Evolutionary conservation across 768 basidiomycete genomes (phyloP).

Genomic region (Rhodotorula babjevae): DNA sequence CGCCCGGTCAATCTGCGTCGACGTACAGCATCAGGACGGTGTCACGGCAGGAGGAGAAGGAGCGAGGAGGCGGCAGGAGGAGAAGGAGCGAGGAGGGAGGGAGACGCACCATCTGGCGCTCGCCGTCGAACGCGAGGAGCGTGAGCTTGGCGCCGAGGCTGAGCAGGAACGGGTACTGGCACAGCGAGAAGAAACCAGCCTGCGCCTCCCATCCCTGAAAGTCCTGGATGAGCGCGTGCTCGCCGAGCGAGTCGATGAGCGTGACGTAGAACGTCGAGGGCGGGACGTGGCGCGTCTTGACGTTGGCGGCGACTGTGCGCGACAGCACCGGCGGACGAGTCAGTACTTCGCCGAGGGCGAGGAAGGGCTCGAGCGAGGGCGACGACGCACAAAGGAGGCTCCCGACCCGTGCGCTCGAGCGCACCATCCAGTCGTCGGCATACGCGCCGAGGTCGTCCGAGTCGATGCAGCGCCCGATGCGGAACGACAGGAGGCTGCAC

Average conservation of each 20-base stretch:
- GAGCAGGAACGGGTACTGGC: conserved; percentile 40
- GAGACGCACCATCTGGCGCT: conserved; percentile 29
- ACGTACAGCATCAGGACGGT: not conserved
- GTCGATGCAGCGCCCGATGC: not conserved
- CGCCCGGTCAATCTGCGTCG: conserved; percentile 1
- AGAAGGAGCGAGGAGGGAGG: no score
- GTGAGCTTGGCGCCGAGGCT: conserved; percentile 34
- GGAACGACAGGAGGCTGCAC: not conserved
- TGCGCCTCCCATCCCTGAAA: conserved; percentile 21
- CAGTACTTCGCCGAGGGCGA: not conserved
- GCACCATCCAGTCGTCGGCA: conserved; percentile 21
- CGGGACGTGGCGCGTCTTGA: not conserved
- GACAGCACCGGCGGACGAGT: no score
- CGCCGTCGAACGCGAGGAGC: conserved; percentile 27
- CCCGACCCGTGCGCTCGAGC: conserved; percentile 9
- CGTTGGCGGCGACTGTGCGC: not conserved
- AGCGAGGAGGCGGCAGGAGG: fast-evolving
- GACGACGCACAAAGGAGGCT: conserved; percentile 12
- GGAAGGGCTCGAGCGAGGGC: no score
- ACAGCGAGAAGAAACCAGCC: conserved; percentile 12
- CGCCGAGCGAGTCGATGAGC: conserved; percentile 30
- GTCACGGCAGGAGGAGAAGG: no score
- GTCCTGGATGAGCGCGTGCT: conserved; percentile 8
- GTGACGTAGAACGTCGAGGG: conserved; percentile 27
- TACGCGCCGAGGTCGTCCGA: not conserved